These are phyloP conservation scores for Alternaria arborescens DNA, from an alignment of 2,329 filamentous ascomycete genomes.

Conservation along the genomic window DNA sequence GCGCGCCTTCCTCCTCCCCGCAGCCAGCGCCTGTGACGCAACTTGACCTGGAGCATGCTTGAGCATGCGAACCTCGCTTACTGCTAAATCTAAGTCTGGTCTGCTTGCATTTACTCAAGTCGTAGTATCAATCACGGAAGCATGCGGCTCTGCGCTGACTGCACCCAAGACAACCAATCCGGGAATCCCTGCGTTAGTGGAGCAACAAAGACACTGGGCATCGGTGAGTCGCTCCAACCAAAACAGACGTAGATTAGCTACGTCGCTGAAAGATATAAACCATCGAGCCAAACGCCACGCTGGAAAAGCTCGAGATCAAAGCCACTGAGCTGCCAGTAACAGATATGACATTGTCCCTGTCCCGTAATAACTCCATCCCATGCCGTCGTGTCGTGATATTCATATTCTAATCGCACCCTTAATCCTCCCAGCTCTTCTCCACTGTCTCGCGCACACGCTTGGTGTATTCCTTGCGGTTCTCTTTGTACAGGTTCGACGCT, in stretches of 20 bases:
- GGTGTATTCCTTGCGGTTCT: conserved; percentile 94
- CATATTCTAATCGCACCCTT: conserved; percentile 11
- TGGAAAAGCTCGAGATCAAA: conserved; percentile 27
- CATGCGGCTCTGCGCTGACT: background rate
- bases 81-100: background rate
- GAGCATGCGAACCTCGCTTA: background rate
- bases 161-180: conserved; percentile 1
- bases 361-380: conserved; percentile 31
- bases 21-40: conserved; percentile 29
- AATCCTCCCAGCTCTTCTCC: conserved; percentile 99
- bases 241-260: conserved; percentile 9
- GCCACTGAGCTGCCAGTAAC: conserved; percentile 13
- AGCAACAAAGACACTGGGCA: background rate
- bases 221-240: background rate
- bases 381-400: conserved; percentile 24
- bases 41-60: background rate
- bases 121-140: background rate
- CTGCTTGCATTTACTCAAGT: background rate
- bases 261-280: conserved; percentile 19
- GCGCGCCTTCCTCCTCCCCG: conserved; percentile 33
- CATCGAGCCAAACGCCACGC: conserved; percentile 35
- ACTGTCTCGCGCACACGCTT: conserved; percentile 96
- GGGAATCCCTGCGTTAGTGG: conserved; percentile 3
- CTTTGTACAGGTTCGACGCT: conserved; percentile 97
- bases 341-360: conserved; percentile 19